Evolutionary conservation across 2,329 filamentous ascomycete genomes (phyloP).

Genomic region (Metarhizium rileyi): DNA sequence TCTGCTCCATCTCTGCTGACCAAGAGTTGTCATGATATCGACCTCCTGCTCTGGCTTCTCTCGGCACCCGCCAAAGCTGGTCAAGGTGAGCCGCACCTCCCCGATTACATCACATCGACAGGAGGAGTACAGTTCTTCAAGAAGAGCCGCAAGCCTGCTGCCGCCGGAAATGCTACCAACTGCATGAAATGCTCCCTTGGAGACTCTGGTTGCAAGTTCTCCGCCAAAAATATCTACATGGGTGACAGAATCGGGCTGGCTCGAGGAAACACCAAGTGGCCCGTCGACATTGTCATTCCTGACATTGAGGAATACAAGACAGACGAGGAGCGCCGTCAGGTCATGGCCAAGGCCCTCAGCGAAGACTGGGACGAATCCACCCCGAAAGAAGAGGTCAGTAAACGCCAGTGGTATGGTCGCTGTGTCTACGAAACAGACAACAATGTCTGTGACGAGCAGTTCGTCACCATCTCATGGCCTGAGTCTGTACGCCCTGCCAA

Average conservation of each 20-base stretch:
- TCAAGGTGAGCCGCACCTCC: constrained; percentile 54
- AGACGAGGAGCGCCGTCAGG: constrained; percentile 27
- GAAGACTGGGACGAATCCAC: constrained; percentile 45
- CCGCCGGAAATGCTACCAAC: constrained; percentile 71
- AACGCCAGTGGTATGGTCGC: constrained; percentile 74
- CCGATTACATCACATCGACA: constrained; percentile 62
- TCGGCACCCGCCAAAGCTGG: constrained; percentile 53
- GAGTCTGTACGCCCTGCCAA: constrained; percentile 62
- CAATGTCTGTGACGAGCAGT: constrained; percentile 86
- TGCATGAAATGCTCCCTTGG: constrained; percentile 64
- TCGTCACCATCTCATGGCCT: constrained; percentile 81
- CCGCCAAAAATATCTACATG: constrained; percentile 73
- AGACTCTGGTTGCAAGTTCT: constrained; percentile 72
- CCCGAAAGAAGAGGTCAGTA: constrained; percentile 35
- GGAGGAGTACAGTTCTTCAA: constrained; percentile 74
- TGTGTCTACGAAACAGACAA: constrained; percentile 94
- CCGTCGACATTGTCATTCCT: constrained; percentile 78
- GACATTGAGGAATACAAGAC: constrained; percentile 74
- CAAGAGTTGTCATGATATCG: constrained; percentile 94
- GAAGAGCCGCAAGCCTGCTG: constrained; percentile 61
- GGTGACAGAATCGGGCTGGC: constrained; percentile 53
- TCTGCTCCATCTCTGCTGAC: constrained; percentile 79
- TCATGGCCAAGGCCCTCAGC: constrained; percentile 32
- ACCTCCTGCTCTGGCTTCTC: constrained; percentile 84
- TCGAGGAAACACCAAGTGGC: constrained; percentile 65